Base-by-base conservation (phyloP, 352 stramenopile species). In the Pythium sukuiense region DNA sequence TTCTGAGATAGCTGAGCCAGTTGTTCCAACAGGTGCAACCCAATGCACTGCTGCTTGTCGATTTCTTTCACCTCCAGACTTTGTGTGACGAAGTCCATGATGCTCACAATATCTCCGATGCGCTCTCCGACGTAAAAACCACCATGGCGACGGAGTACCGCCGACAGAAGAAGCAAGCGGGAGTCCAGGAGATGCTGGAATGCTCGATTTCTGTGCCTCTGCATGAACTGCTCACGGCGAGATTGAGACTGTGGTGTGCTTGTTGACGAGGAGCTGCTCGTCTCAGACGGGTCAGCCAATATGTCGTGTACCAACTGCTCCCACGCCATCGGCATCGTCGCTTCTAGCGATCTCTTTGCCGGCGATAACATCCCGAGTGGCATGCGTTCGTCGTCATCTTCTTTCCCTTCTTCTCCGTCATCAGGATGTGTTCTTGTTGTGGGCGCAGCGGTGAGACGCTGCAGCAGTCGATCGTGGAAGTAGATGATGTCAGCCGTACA, bases 281-380 rank as follows among this genome's bases (percentile, higher is more conserved):
- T 8, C 46, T 20, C 30, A 14, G 7, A 45, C 26, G 35, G n/a
- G 33, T 13, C 52, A 59, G n/a, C n/a, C 45, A 65, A 26, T 26
- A 71, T 59, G 16, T 74, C 45, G 33, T 66, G 26, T 2, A 74
- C 29, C 1, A 77, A 41, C 26, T 68, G 52, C 43, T 74, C 68
- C 68, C 68, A 74, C 16, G 68, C 68, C 68, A 74, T 74, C 6
- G 68, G 52, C 37, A 57, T 43, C 16, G 55, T 57, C 11, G 55
- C 18, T 11, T 70, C 68, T 0, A 60, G n/a, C 26, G 68, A 68
- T 16, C 68, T 56, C 48, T 74, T 74, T 2, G 48, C 27, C 6
- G 59, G 54, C 32, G 67, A 73, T 3, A 49, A 14, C 20, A 52
- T 37, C 29, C 16, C 39, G 3, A 14, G 13, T 12, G 55, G 13